Evolutionary conservation across 768 basidiomycete species (phyloP), one percentile per base, ranked within the genome.

Genomic region (Lactarius quietus): DNA sequence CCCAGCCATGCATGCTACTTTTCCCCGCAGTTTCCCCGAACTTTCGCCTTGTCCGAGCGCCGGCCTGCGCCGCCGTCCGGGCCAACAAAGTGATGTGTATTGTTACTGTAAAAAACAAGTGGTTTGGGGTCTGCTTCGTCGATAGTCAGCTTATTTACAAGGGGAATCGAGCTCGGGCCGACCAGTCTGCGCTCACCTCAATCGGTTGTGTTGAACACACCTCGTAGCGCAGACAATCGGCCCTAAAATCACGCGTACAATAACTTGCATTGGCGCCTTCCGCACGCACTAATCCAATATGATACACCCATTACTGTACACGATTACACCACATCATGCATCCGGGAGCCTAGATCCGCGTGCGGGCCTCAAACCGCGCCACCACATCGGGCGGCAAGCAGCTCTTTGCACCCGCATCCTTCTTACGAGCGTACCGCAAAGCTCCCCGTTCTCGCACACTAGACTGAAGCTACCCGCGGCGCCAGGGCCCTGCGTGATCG

Each of bases 401-500:
- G 33, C 41, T 62, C 65, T 41, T 62, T 20, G 26, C 31, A 1
- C 26, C 60, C 26, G 48, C 23, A 26, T 26, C 48, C 48, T 6
- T 48, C 3, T 29, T 48, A 3, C 65, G 61, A 4, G 17, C 65
- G 28, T 66, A 66, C 41, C 65, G 8, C 57, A 26, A 33, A 66
- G 18, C 48, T 43, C 1, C 1, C 65, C 61, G 8, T 33, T 12
- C 28, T 58, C 56, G 52, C 61, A 62, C 33, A 66, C 39, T 1
- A 66, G 51, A 31, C 65, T 62, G 39, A 66, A 62, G 20, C 57
- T 45, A 20, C 61, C 56, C 1, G 51, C 52, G 6, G 65, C 57
- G 7, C 65, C 65, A 8, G 61, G 51, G 3, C 65, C 65, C 23
- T 61, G 65, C 26, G 51, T 1, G 56, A 62, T 58, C 1, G 65